phyloP scores from a whole-genome alignment of 768 basidiomycete genomes.

The Nidularia pulvinata region DNA sequence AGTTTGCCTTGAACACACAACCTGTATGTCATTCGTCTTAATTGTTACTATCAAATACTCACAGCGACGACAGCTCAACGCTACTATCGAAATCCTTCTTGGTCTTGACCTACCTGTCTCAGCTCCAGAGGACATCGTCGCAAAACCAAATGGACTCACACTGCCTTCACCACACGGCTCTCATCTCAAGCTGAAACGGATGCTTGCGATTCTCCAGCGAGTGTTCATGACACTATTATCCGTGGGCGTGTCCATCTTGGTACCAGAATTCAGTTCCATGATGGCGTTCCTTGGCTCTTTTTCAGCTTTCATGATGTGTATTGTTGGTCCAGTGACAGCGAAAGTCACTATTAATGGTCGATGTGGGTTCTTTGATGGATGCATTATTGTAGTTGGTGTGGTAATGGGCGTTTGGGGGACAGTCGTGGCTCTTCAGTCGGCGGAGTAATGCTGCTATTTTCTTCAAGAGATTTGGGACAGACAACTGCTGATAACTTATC shows the following conservation, averaged over 20 bases:
- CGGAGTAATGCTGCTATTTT: slow-evolving; percentile 6
- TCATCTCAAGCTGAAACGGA: slow-evolving; percentile 29
- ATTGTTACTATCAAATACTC: background rate
- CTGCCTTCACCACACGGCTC: slow-evolving; percentile 16
- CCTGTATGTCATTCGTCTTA: slow-evolving; percentile 51
- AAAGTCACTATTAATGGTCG: slow-evolving; percentile 58
- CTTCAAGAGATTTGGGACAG: background rate
- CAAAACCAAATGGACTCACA: slow-evolving; percentile 29
- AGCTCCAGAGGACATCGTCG: slow-evolving; percentile 35
- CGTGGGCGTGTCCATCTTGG: slow-evolving; percentile 67
- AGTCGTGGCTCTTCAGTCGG: slow-evolving; percentile 53
- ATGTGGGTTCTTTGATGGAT: slow-evolving; percentile 50
- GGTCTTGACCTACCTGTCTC: slow-evolving; percentile 51
- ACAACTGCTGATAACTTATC: too few species aligned
- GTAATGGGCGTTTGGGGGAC: slow-evolving; percentile 85
- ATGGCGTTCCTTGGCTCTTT: slow-evolving; percentile 96
- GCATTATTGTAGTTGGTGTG: slow-evolving; percentile 47
- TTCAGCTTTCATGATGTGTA: slow-evolving; percentile 74
- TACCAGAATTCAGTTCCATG: slow-evolving; percentile 80
- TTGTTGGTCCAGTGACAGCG: slow-evolving; percentile 76
- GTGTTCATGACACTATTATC: slow-evolving; percentile 56
- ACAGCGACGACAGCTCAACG: slow-evolving; percentile 52
- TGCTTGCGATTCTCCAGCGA: slow-evolving; percentile 53
- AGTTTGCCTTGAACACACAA: slow-evolving; percentile 83
- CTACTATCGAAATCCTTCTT: slow-evolving; percentile 79